Percentiles rank a stretch among this genome's conserved stretches.
phyloP scores from a whole-genome alignment of 331 rosid species.

The Malus hybrid region DNA sequence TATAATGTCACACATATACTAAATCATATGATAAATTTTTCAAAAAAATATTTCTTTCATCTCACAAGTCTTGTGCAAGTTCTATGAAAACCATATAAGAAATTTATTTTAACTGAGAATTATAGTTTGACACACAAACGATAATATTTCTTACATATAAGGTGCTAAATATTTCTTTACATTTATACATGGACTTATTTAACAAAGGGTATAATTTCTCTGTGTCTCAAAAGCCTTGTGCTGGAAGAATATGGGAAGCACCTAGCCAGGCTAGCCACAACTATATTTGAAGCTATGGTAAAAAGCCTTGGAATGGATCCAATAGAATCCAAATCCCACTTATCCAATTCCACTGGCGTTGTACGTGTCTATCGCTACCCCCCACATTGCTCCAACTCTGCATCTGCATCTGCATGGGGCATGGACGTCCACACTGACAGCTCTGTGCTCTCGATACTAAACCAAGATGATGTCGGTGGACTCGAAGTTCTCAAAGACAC shows the following conservation, averaged over 20 bases:
- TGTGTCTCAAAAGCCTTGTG: slow-evolving; percentile 14
- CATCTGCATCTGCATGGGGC: slow-evolving; percentile 27
- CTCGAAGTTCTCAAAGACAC: slow-evolving; percentile 39
- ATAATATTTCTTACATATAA: too few relatives aligned
- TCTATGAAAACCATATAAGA: too few relatives aligned
- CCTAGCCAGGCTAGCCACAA: slow-evolving; percentile 24
- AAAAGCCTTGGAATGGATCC: slow-evolving; percentile 23
- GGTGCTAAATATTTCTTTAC: neutral
- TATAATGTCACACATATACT: too few relatives aligned
- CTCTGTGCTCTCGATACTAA: slow-evolving; percentile 44
- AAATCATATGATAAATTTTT: too few relatives aligned
- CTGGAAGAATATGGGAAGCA: slow-evolving; percentile 43
- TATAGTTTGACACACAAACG: too few relatives aligned
- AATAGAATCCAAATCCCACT: neutral
- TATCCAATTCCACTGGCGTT: slow-evolving; percentile 26
- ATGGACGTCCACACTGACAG: slow-evolving; percentile 59
- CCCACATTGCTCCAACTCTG: neutral
- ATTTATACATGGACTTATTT: neutral
- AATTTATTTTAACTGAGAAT: too few relatives aligned
- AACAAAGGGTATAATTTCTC: neutral
- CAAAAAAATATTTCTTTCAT: too few relatives aligned
- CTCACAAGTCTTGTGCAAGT: too few relatives aligned
- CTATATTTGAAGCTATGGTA: slow-evolving; percentile 29
- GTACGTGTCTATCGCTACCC: slow-evolving; percentile 58
- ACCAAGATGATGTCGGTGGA: slow-evolving; percentile 34